Evolutionary conservation across 148 eudicot species (phyloP), one percentile per base, ranked within the genome.

Genomic region (Rhododendron molle): DNA sequence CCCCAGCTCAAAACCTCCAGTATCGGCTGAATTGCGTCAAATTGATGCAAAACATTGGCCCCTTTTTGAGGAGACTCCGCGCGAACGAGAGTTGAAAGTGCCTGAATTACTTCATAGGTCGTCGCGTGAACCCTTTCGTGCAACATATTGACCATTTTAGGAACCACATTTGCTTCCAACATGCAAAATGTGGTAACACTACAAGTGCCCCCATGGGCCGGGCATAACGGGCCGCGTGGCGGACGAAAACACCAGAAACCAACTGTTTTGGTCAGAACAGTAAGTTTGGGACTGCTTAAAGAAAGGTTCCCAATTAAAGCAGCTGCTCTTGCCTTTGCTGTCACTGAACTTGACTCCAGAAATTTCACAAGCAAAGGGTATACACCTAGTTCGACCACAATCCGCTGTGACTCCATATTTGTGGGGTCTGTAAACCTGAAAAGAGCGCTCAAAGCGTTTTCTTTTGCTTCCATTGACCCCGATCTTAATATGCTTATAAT

Each of bases 361-460:
- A 87, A 78, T 11, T 82, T 67, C 28, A 87, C 86, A 46, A 90
- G 90, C 65, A 90, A 76, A 74, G 87, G 54, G n/a, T 86, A 85
- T 1, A 85, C 85, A 30, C 86, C 89, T 18, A 85, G 84, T 38
- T 86, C 88, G 14, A 87, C 92, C 26, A 88, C 88, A 7, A 76
- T 80, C 36, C 65, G 67, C 56, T 90, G 92, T 28, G 90, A 85
- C 71, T 82, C 85, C 2, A 88, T 50, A 76, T 85, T 88, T 43
- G 90, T 87, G 2, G 90, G 92, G 49, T 88, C 89, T 2, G 92
- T 88, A 49, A 90, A 90, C 79, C 92, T 82, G 78, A 90, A 90
- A 49, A 90, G 89, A 13, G 87, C 90, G 83, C 92, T 88, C 49
- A 46, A 7, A 46, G 49, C 49, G 40, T 90, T 88, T 88, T 90